Base-by-base conservation (phyloP, 306 rosid genomes). In the Sindora glabra region DNA sequence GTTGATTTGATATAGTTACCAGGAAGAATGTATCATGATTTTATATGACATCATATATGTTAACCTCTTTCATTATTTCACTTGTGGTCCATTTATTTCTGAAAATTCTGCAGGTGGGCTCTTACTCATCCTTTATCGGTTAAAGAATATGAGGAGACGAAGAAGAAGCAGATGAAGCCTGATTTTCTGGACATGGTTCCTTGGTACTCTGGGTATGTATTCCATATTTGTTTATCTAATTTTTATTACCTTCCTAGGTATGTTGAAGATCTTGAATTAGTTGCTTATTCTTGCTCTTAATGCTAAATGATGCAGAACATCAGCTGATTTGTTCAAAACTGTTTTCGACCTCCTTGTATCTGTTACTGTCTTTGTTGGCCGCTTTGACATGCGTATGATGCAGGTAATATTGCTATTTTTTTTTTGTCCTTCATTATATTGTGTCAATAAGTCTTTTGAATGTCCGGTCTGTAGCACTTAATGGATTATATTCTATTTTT, bases 321-420 rank as follows among this genome's bases (percentile, higher is more conserved):
- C 96, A 65, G 95, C 99, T 71, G 99, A 92, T 84, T 84, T 92
- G 65, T 89, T 92, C 84, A 92, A 92, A 89, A 92, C 99, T 32
- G 90, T 89, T 63, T 92, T 92, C 80, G 99, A 92, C 71, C 94
- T 92, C 38, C 75, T 92, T 48, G 99, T 89, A 68, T 89, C 96
- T 40, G 96, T 92, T 56, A 86, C 99, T 33, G 99, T 92, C 78
- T 92, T 92, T 47, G 94, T 92, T 58, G 99, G 96, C 55, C 99
- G 99, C 68, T 92, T 92, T 73, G 96, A 92, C 74, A 92, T 92
- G 99, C 88, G 96, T 54, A 92, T 89, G 96, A 92, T 92, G 99
- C 99, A 92, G 91, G 99, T 92, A 61, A 50, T 24, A n/a, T 65
- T 33, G n/a, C 62, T 68, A 21, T 38, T 12, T 66, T 52, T 52